Percentiles rank a stretch among this genome's conserved stretches.
Evolutionary conservation across 2,329 filamentous ascomycete species (phyloP).

Genomic region (Paraconiothyrium brasiliense): DNA sequence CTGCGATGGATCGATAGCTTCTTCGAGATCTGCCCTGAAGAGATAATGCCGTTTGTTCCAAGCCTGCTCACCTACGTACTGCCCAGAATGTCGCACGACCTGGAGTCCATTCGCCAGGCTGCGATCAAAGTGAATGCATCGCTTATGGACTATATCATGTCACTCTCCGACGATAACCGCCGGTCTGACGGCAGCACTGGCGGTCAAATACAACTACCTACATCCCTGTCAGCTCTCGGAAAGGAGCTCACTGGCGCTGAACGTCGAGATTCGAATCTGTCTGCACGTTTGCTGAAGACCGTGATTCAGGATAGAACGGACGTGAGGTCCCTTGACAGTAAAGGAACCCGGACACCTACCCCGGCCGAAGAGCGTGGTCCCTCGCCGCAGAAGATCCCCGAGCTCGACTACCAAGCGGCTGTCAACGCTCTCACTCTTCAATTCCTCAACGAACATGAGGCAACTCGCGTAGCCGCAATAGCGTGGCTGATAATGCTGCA

Average conservation of each 20-base stretch:
- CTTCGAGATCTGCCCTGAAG: constrained; percentile 95
- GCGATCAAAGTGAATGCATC: constrained; percentile 90
- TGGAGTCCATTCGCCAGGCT: constrained; percentile 87
- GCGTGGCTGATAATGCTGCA: constrained; percentile 99
- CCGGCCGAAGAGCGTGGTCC: constrained; percentile 57
- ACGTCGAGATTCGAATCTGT: constrained; percentile 50
- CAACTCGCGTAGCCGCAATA: constrained; percentile 89
- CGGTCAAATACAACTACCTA: constrained; percentile 55
- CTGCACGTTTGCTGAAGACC: constrained; percentile 45
- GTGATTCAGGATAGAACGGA: constrained; percentile 47
- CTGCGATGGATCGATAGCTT: constrained; percentile 96
- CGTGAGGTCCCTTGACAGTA: constrained; percentile 36
- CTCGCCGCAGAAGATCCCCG: constrained; percentile 60
- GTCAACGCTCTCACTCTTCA: constrained; percentile 92
- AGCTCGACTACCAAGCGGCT: constrained; percentile 95
- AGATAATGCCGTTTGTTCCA: constrained; percentile 94
- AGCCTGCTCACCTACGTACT: constrained; percentile 90
- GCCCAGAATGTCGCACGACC: constrained; percentile 90
- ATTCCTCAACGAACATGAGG: constrained; percentile 96
- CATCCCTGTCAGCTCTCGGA: constrained; percentile 48
- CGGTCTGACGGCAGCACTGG: constrained; percentile 52
- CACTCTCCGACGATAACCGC: constrained; percentile 72
- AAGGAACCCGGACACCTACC: constrained; percentile 50
- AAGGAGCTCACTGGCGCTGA: constrained; percentile 55
- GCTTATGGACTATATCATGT: constrained; percentile 93